Conservation (phyloP, 768 basidiomycete species). For the Calocera cornea region DNA sequence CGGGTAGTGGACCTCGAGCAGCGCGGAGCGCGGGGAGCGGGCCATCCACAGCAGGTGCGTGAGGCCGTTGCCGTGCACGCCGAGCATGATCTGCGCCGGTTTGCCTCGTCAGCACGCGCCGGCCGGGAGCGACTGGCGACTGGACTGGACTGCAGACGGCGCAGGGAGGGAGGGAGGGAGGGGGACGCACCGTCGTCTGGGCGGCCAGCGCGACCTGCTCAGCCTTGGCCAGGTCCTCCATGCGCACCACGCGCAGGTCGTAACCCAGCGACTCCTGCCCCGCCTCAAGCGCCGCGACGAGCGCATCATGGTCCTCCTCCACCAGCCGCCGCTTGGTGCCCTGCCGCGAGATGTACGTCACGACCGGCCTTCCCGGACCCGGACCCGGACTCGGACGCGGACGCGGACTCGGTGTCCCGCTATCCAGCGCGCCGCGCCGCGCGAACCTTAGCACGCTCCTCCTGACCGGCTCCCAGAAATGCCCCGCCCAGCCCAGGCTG, state of each 20-base stretch:
- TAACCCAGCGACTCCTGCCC: slow-evolving; percentile 59
- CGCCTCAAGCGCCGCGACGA: slow-evolving; percentile 60
- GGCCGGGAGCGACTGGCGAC: too few species aligned
- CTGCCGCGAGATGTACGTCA: slow-evolving; percentile 86
- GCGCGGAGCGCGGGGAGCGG: neutral
- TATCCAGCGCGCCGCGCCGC: too few species aligned
- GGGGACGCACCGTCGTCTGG: slow-evolving; percentile 70
- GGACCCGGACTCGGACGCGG: neutral
- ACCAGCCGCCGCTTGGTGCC: slow-evolving; percentile 70
- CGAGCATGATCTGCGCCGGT: neutral
- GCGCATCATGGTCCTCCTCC: slow-evolving; percentile 57
- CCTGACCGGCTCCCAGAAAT: slow-evolving; percentile 65
- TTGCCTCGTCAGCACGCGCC: too few species aligned
- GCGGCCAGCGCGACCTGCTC: slow-evolving; percentile 74
- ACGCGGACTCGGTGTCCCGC: too few species aligned
- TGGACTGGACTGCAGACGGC: too few species aligned
- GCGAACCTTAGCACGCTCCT: neutral
- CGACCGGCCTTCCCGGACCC: slow-evolving; percentile 43
- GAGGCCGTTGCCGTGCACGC: neutral
- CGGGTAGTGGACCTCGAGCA: neutral
- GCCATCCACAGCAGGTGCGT: neutral
- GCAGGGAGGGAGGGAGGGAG: too few species aligned
- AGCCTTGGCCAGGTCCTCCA: slow-evolving; percentile 63
- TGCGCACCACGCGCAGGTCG: slow-evolving; percentile 76
- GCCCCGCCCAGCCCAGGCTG: slow-evolving; percentile 51